Base-by-base conservation (phyloP, 257 asterid species). In the Hygrophila difformis region DNA sequence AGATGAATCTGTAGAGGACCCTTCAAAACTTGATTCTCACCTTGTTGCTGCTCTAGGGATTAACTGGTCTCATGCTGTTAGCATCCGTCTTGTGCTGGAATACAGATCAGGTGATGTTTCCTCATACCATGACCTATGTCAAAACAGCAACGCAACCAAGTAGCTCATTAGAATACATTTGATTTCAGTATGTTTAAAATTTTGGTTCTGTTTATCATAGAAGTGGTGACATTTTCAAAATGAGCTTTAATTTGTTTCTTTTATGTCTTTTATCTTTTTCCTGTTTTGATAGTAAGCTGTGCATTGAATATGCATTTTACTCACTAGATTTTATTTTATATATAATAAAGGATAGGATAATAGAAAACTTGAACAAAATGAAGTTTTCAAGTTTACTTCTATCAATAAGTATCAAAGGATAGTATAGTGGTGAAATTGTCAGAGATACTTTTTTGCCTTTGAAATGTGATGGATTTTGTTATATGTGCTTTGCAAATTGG, bases 21-120 rank as follows among this genome's bases (percentile, higher is more conserved):
- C 68, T 54, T 16, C 63, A 36, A 69, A 64, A 46, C 48, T 54
- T 51, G 81, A 74, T 56, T 74, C 83, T 57, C 95, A 78, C 61
- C 91, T 78, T 57, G 83, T 81, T 67, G 95, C 95, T 60, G 93
- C 95, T 60, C 70, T 85, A 52, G 95, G 95, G 47, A 79, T 81
- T 60, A 78, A 77, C 47, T 85, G 95, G 95, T 85, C 95, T 57
- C 95, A 85, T 71, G 91, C 95, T 63, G 91, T 85, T 60, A 71
- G 79, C 35, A 60, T 76, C 45, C 95, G 93, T 31, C 78, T 85
- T 51, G 78, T 85, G 62, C 71, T 85, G 14, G 95, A 85, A 78
- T 76, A 78, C 59, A 65, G 72, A 81, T 78, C 87, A 72, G 93
- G 95, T 83, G 40, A 33, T 55, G 31, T 54, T 56, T 51, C 31